Percentiles rank a stretch among this genome's conserved stretches.
Evolutionary conservation across 495 filamentous ascomycete genomes (phyloP).

Genomic region (Chaetomium fimeti): DNA sequence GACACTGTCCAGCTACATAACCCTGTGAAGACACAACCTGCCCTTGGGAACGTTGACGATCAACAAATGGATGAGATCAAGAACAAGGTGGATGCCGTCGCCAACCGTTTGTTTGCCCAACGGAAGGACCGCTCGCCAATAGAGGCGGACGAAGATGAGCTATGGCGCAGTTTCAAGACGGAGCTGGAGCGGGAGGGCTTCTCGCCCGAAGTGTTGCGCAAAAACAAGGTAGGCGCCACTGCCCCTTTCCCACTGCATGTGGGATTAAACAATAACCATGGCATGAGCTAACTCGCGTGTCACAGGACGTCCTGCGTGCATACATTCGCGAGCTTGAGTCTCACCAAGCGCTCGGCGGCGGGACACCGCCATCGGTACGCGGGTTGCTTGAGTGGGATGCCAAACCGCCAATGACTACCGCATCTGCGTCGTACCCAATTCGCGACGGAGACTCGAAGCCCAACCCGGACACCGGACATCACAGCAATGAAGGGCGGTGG

Average conservation of each 20-base stretch:
- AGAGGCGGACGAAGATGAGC: conserved; percentile 44
- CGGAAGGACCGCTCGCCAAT: conserved; percentile 39
- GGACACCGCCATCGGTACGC: conserved; percentile 43
- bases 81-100: conserved; percentile 53
- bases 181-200: conserved; percentile 55
- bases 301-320: conserved; percentile 52
- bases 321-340: conserved; percentile 56
- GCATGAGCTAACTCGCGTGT: conserved; percentile 1
- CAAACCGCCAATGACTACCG: conserved; percentile 27
- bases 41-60: conserved; percentile 25
- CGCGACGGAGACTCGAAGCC: conserved; percentile 30
- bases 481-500: conserved; percentile 44
- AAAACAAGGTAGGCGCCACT: conserved; percentile 47
- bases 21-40: conserved; percentile 36
- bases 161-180: conserved; percentile 54
- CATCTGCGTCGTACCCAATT: conserved; percentile 23
- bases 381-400: conserved; percentile 35
- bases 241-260: neutral
- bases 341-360: conserved; percentile 34
- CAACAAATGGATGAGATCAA: conserved; percentile 43
- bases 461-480: conserved; percentile 19
- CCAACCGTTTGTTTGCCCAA: conserved; percentile 44
- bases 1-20: conserved; percentile 48
- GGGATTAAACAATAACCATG: neutral
- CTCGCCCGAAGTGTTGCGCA: conserved; percentile 47